Base-by-base conservation (phyloP, 179 eudicot genomes). In the Actinidia polygama region DNA sequence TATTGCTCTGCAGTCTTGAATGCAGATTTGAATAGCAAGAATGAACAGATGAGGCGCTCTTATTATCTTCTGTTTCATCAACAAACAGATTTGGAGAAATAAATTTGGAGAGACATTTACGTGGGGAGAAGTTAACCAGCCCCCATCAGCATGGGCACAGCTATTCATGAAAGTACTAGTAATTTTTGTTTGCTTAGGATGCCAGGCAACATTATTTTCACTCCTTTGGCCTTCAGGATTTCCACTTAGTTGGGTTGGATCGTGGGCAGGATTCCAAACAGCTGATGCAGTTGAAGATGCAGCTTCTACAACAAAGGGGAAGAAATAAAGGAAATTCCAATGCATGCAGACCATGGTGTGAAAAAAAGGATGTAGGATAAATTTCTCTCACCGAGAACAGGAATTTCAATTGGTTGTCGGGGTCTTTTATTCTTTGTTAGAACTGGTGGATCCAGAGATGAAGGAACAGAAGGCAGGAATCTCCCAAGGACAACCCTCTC, bases 401-500 rank as follows among this genome's bases (percentile, higher is more conserved):
- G 77, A 36, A 89, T 86, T 78, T 94, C 98, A 78, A 62, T 81
- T 49, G 84, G 86, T 10, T 94, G 88, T 44, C 98, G 88, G 46
- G 89, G 90, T 82, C 99, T 91, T 90, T 95, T 95, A 79, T 85
- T 86, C 87, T 93, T 94, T 15, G 81, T 10, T 16, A 73, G 10
- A 15, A 74, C 70, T 66, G 91, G 86, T 61, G 87, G 90, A 75
- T 61, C 79, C 16, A 92, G 91, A 75, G 88, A 73, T 59, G 98
- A 86, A 71, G 90, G 89, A 77, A 81, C 90, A 86, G 92, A 89
- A 72, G 98, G 91, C 74, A n/a, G 94, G 98, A 9, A 95, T 94
- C 72, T 95, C 99, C 99, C 99, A 95, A 4, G 97, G 97, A 54
- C 98, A 85, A 95, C 97, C 84, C 87, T 88, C 11, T 94, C 98